These are phyloP conservation scores for Pichiaceae sp. DNA, from an alignment of 1,139 yeast genomes.

Conservation along the genomic window DNA sequence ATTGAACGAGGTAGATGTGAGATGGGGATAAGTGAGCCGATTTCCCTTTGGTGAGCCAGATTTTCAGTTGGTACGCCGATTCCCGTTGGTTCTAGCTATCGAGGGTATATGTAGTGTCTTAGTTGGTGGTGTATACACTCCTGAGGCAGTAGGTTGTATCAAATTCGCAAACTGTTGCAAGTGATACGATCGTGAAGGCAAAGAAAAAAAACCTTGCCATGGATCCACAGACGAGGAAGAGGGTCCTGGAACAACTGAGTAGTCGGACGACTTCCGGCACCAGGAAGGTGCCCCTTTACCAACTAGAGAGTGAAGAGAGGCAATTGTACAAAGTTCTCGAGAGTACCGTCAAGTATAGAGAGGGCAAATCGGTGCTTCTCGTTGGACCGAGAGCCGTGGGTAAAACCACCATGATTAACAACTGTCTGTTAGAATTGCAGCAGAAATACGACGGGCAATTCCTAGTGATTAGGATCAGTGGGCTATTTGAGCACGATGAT, in stretches of 20 bases:
- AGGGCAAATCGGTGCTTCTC: constrained; percentile 73
- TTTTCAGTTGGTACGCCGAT: not conserved
- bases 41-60: too few relatives aligned
- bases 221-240: too few relatives aligned
- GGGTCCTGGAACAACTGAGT: constrained; percentile 5
- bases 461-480: constrained; percentile 58
- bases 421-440: constrained; percentile 43
- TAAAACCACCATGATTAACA: constrained; percentile 56
- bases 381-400: constrained; percentile 81
- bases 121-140: too few relatives aligned
- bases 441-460: constrained; percentile 34
- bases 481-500: constrained; percentile 70
- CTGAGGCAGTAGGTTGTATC: too few relatives aligned
- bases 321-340: constrained; percentile 52
- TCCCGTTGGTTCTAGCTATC: constrained; percentile 11
- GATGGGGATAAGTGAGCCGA: too few relatives aligned
- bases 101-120: not conserved
- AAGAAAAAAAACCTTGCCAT: too few relatives aligned
- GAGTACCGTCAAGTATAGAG: constrained; percentile 58
- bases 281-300: constrained; percentile 16
- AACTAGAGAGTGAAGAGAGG: constrained; percentile 27
- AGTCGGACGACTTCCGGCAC: constrained; percentile 5
- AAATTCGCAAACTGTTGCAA: too few relatives aligned
- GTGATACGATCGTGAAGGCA: too few relatives aligned
- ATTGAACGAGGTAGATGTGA: too few relatives aligned